phyloP scores from a whole-genome alignment of 2,329 filamentous ascomycete species.

The Dactylellina drechsleri region DNA sequence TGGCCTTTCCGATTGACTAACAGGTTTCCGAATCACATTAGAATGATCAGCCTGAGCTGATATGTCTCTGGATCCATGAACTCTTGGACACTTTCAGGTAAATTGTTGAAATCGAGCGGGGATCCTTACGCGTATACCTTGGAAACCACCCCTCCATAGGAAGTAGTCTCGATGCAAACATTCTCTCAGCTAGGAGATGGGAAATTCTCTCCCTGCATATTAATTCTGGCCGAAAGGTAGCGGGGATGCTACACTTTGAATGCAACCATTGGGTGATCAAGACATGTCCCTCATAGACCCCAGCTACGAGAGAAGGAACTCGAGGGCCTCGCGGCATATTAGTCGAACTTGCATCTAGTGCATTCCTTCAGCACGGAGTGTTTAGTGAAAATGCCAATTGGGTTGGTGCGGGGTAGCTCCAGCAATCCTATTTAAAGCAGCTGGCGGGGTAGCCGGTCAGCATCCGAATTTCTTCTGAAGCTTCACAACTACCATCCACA shows the following conservation, averaged over 20 bases:
- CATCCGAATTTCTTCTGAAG: background rate
- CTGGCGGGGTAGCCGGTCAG: background rate
- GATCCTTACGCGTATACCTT: slow-evolving; percentile 40
- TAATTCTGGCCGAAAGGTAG: slow-evolving; percentile 27
- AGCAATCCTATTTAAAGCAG: slow-evolving; percentile 24
- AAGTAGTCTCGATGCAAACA: background rate
- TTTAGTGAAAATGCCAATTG: background rate
- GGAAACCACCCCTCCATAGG: background rate
- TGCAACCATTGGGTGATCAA: slow-evolving; percentile 13
- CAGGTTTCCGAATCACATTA: background rate
- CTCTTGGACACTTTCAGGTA: slow-evolving; percentile 14
- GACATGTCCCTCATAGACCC: background rate
- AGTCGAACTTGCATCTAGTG: slow-evolving; percentile 10
- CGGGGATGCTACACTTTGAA: slow-evolving; percentile 1
- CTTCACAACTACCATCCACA: slow-evolving; percentile 1
- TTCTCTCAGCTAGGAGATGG: slow-evolving; percentile 7
- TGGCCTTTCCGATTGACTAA: background rate
- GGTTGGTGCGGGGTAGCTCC: slow-evolving; percentile 21
- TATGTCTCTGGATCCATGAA: slow-evolving; percentile 25
- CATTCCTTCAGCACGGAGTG: background rate
- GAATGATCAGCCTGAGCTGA: slow-evolving; percentile 6
- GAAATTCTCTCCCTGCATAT: slow-evolving; percentile 1
- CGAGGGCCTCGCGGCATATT: background rate
- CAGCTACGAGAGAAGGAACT: background rate
- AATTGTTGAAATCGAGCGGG: background rate